Evolutionary conservation across 139 green algal genomes (phyloP).

Genomic region (Picochlorum sp.): DNA sequence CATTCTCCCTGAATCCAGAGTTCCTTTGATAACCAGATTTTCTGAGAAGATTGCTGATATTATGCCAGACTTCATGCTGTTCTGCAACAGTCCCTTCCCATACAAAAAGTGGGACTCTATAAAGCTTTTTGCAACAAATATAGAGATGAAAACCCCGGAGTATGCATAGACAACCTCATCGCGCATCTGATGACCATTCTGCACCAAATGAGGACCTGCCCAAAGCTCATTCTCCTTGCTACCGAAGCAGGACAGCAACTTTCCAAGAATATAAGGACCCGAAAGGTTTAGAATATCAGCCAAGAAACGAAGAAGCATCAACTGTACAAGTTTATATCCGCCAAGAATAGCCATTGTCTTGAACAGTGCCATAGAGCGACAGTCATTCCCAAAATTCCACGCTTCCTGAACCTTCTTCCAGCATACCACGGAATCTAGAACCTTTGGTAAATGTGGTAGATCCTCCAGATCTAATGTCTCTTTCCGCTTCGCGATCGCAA

Average conservation of each 20-base stretch:
- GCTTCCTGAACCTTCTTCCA: constrained; percentile 28
- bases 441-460: constrained; percentile 32
- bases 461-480: constrained; percentile 18
- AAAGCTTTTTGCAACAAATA: too few relatives aligned
- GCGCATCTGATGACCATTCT: too few relatives aligned
- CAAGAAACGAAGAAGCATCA: constrained; percentile 50
- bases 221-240: not conserved
- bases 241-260: constrained; percentile 52
- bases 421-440: constrained; percentile 29
- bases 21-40: too few relatives aligned
- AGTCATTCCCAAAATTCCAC: constrained; percentile 24
- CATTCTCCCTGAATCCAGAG: too few relatives aligned
- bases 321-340: constrained; percentile 32
- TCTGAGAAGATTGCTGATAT: too few relatives aligned
- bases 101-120: too few relatives aligned
- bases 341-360: constrained; percentile 29
- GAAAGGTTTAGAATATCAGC: constrained; percentile 61
- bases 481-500: too few relatives aligned
- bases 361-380: constrained; percentile 36
- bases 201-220: too few relatives aligned
- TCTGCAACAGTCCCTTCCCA: too few relatives aligned
- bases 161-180: too few relatives aligned
- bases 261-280: constrained; percentile 64
- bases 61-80: too few relatives aligned
- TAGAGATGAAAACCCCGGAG: too few relatives aligned